Conservation (phyloP, 139 green algal genomes). For the Chlorella sp. region DNA sequence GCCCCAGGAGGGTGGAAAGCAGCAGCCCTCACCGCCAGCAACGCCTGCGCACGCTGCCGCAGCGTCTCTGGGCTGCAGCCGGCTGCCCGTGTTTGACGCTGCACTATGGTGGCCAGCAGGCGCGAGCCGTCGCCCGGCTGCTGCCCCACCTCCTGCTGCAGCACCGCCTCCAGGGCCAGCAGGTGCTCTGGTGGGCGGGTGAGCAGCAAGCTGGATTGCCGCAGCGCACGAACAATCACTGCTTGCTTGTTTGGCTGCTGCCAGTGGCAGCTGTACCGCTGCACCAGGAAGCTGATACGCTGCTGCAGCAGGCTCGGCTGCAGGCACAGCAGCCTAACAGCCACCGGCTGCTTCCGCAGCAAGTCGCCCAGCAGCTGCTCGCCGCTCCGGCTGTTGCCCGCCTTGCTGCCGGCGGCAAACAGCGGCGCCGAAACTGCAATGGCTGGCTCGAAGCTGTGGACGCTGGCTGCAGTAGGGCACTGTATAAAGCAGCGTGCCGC, state of each 20-base stretch:
- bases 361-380: conserved; percentile 6
- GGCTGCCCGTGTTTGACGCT: too few relatives aligned
- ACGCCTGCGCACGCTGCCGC: background rate
- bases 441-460: background rate
- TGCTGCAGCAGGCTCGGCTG: background rate
- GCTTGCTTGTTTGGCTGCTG: background rate
- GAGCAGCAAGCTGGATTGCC: background rate
- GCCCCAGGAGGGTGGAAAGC: too few relatives aligned
- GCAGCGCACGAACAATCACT: background rate
- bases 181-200: background rate
- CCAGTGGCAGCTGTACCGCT: background rate
- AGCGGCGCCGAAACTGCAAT: background rate
- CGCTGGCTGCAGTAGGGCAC: background rate
- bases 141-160: conserved; percentile 20
- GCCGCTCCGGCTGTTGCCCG: background rate
- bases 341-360: background rate
- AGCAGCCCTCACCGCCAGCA: conserved; percentile 3
- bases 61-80: background rate
- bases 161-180: background rate
- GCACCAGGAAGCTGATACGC: background rate
- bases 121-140: background rate
- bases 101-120: background rate
- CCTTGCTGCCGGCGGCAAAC: background rate
- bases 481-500: background rate
- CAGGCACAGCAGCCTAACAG: background rate